These are phyloP conservation scores for Pythium biforme DNA, from an alignment of 352 stramenopile species.

Conservation along the genomic window DNA sequence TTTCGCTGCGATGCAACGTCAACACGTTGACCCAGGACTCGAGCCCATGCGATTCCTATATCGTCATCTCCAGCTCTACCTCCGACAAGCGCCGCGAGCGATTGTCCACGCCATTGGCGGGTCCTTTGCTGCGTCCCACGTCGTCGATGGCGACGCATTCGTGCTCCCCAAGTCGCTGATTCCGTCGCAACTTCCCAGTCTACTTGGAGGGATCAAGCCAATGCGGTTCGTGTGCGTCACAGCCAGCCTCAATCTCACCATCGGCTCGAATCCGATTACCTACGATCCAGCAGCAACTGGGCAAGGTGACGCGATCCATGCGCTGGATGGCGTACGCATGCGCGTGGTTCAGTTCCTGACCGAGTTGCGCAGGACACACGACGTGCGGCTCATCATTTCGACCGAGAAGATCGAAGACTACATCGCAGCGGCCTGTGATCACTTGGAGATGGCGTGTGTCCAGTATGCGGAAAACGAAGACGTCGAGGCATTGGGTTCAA, in stretches of 20 bases:
- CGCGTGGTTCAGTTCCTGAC: slow-evolving; percentile 1
- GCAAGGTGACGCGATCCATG: background rate
- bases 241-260: slow-evolving; percentile 31
- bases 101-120: slow-evolving; percentile 26
- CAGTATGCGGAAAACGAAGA: slow-evolving; percentile 58
- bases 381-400: slow-evolving; percentile 47
- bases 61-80: slow-evolving; percentile 31
- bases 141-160: slow-evolving; percentile 42
- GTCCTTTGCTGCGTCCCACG: slow-evolving; percentile 35
- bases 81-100: slow-evolving; percentile 32
- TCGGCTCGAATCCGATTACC: slow-evolving; percentile 40
- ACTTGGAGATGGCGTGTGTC: slow-evolving; percentile 52
- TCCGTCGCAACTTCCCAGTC: slow-evolving; percentile 35
- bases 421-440: slow-evolving; percentile 43
- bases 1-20: slow-evolving; percentile 20
- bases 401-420: slow-evolving; percentile 44
- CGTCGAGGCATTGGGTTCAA: slow-evolving; percentile 38
- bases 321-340: slow-evolving; percentile 21
- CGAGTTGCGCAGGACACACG: slow-evolving; percentile 18
- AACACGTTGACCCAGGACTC: background rate
- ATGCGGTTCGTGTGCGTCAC: slow-evolving; percentile 50
- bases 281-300: background rate
- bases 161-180: slow-evolving; percentile 56
- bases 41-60: slow-evolving; percentile 23
- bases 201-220: slow-evolving; percentile 12